Conservation (phyloP, 2,329 filamentous ascomycete species). For the Aureobasidium lini region DNA sequence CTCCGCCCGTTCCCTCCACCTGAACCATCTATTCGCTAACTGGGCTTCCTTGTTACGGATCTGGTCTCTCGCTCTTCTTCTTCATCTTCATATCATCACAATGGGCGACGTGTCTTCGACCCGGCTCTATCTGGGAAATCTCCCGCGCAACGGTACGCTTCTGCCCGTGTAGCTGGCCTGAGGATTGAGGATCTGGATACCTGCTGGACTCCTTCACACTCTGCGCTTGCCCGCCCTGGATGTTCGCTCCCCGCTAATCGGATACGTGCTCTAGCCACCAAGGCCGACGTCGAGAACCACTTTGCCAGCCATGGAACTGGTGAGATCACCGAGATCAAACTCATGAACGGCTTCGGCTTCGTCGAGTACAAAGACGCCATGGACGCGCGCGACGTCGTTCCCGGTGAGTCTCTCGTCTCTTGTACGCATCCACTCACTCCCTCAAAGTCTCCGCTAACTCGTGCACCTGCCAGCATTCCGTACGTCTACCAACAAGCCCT, state of each 20-base stretch:
- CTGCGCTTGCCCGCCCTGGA: conserved; percentile 13
- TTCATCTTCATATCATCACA: conserved; percentile 24
- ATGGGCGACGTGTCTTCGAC: conserved; percentile 91
- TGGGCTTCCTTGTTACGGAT: conserved; percentile 2
- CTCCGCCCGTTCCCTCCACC: not conserved
- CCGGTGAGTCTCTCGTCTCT: conserved; percentile 57
- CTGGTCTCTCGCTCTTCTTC: not conserved
- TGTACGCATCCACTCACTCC: conserved; percentile 13
- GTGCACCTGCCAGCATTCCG: conserved; percentile 46
- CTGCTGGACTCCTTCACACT: conserved; percentile 8
- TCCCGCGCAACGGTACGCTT: conserved; percentile 84
- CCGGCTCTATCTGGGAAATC: conserved; percentile 93
- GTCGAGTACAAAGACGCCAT: conserved; percentile 98
- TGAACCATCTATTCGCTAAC: not conserved
- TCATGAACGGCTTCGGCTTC: conserved; percentile 99
- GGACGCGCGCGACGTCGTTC: conserved; percentile 97
- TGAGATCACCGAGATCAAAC: conserved; percentile 97
- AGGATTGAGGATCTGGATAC: conserved; percentile 15
- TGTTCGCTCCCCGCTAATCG: conserved; percentile 38
- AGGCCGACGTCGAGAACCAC: conserved; percentile 91
- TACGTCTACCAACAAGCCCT: conserved; percentile 36
- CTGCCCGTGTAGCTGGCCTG: conserved; percentile 19
- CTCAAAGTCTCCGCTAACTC: conserved; percentile 16
- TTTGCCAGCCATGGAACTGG: conserved; percentile 94
- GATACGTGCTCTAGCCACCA: conserved; percentile 64